Conservation (phyloP, 345 rosid species). For the Hypericum androsaemum region DNA sequence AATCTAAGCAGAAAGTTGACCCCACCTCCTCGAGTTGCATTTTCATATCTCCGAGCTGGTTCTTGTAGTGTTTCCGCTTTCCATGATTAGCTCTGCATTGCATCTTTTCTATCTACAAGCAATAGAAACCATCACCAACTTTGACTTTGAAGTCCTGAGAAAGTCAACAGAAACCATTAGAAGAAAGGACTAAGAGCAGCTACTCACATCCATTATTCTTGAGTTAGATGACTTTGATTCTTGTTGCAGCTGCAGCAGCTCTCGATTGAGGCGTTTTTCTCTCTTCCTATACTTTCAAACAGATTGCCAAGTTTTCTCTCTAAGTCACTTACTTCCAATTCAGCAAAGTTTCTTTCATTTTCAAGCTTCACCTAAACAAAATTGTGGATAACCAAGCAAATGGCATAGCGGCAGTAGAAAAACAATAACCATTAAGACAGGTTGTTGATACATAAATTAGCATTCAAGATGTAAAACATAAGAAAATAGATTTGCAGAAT, state of each 20-base stretch:
- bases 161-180: conserved; percentile 1
- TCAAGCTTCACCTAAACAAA: conserved; percentile 49
- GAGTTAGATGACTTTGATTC: conserved; percentile 65
- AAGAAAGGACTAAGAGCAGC: neutral
- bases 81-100: conserved; percentile 64
- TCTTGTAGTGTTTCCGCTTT: conserved; percentile 52
- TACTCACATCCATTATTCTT: conserved; percentile 67
- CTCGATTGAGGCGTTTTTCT: conserved; percentile 51
- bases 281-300: conserved; percentile 63
- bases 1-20: neutral
- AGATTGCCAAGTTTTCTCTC: conserved; percentile 52
- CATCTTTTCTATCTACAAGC: conserved; percentile 70
- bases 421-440: neutral
- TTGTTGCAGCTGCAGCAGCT: conserved; percentile 53
- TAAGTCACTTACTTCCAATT: conserved; percentile 52
- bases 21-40: conserved; percentile 54
- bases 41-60: conserved; percentile 47
- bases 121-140: conserved; percentile 10
- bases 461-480: too few relatives aligned
- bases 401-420: neutral
- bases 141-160: neutral
- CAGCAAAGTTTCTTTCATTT: conserved; percentile 57
- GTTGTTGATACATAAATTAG: too few relatives aligned
- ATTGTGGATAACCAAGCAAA: neutral
- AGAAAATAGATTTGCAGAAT: too few relatives aligned